phyloP scores from a whole-genome alignment of 306 rosid genomes.

The Vigna radiata region DNA sequence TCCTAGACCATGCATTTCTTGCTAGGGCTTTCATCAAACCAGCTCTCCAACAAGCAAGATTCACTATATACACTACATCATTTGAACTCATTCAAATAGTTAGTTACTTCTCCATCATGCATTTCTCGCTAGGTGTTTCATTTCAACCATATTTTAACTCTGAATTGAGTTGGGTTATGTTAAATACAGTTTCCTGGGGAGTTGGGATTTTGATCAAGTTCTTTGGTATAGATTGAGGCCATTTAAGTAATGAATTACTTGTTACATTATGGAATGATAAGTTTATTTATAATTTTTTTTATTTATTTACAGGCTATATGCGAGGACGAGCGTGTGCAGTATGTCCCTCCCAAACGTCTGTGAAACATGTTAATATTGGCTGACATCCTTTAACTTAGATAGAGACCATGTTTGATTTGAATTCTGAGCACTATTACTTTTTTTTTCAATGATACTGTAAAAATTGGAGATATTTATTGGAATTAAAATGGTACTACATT shows the following conservation, averaged over 20 bases:
- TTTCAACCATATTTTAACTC: neutral
- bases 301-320: constrained; percentile 69
- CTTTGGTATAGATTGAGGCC: neutral
- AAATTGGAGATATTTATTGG: too few species aligned
- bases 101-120: neutral
- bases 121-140: neutral
- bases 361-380: constrained; percentile 41
- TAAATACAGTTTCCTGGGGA: neutral
- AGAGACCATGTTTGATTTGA: neutral
- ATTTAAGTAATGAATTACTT: neutral
- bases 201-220: neutral
- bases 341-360: constrained; percentile 73
- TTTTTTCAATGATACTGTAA: neutral
- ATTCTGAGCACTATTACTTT: neutral
- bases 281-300: constrained; percentile 12
- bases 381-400: neutral
- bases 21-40: neutral
- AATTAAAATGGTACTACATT: too few species aligned
- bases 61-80: neutral
- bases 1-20: too few species aligned
- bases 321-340: constrained; percentile 76
- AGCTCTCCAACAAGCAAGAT: neutral
- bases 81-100: neutral
- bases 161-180: constrained; percentile 1
- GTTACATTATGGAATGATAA: neutral